phyloP scores from a whole-genome alignment of 306 rosid species.

The Adenanthera pavonina region DNA sequence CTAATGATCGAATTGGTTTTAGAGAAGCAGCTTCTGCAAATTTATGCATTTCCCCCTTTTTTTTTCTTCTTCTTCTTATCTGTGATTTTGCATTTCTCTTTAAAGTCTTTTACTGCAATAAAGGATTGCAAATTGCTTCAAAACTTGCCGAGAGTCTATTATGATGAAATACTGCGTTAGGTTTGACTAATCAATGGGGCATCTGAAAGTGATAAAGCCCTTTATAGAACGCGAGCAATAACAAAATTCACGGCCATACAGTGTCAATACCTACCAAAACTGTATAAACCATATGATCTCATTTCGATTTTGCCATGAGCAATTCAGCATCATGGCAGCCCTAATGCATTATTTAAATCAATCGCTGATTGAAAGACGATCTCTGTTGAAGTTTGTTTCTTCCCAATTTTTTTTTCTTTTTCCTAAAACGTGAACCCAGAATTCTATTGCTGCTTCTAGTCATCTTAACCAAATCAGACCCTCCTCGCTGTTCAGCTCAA shows the following conservation, averaged over 20 bases:
- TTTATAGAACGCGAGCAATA: neutral
- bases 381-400: neutral
- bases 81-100: neutral
- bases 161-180: conserved; percentile 8
- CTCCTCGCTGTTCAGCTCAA: neutral
- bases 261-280: neutral
- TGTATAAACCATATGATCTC: neutral
- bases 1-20: neutral
- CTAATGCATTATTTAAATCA: neutral
- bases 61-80: neutral
- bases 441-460: neutral
- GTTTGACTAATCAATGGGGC: conserved; percentile 6
- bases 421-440: conserved; percentile 26
- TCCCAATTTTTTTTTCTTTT: conserved; percentile 1
- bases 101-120: neutral
- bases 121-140: neutral
- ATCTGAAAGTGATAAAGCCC: neutral
- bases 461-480: neutral
- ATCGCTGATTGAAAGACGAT: conserved; percentile 1
- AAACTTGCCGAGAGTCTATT: conserved; percentile 12
- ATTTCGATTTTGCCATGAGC: neutral
- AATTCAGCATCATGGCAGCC: neutral
- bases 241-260: neutral
- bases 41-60: conserved; percentile 7
- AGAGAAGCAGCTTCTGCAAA: conserved; percentile 14